Evolutionary conservation across 108 stramenopile genomes (phyloP).

Genomic region (Skeletonema tropicum): DNA sequence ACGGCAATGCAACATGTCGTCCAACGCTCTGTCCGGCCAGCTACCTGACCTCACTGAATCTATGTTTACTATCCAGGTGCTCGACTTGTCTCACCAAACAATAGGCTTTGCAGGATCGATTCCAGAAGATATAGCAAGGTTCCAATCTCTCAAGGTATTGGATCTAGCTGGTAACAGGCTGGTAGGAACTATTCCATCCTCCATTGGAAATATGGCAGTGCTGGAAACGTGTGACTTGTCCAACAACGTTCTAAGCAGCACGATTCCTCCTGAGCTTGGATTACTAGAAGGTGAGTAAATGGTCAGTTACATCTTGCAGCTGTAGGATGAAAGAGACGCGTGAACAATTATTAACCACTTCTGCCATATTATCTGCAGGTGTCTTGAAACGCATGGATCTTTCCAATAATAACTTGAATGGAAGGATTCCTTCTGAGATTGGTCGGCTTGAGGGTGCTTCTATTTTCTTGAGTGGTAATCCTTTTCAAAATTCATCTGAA

Average conservation of each 20-base stretch:
- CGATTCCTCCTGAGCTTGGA: too few species aligned
- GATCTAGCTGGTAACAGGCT: too few species aligned
- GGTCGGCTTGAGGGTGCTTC: background rate
- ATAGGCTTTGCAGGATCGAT: conserved; percentile 21
- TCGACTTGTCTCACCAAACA: conserved; percentile 3
- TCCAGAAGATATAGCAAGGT: conserved; percentile 1
- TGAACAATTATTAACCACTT: too few species aligned
- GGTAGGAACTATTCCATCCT: too few species aligned
- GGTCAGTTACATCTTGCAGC: too few species aligned
- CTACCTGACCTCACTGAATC: conserved; percentile 23
- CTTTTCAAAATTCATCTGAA: background rate
- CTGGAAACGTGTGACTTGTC: background rate
- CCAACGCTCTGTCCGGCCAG: conserved; percentile 11
- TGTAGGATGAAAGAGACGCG: too few species aligned
- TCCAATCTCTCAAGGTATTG: too few species aligned
- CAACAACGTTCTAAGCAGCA: background rate
- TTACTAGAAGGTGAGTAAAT: background rate
- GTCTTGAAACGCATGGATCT: background rate
- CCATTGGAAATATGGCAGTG: too few species aligned
- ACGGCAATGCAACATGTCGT: background rate
- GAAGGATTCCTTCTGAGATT: background rate
- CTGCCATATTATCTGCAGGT: too few species aligned
- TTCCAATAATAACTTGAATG: background rate
- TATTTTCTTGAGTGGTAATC: background rate
- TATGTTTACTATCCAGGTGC: background rate